These are phyloP conservation scores for Sporothrix humicola DNA, from an alignment of 2,329 filamentous ascomycete genomes.

Conservation along the genomic window DNA sequence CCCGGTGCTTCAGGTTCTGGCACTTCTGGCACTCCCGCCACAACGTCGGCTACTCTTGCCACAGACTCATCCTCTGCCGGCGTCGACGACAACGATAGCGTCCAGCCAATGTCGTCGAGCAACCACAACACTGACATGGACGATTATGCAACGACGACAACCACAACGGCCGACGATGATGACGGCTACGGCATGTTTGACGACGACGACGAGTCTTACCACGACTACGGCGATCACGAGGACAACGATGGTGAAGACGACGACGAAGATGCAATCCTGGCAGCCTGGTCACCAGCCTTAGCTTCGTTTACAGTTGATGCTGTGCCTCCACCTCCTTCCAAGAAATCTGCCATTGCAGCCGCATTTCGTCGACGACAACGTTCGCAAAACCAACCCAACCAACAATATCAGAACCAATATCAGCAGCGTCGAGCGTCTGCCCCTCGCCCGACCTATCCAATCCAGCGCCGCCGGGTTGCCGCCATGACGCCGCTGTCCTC, in stretches of 20 bases:
- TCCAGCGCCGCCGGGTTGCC: slow-evolving; percentile 27
- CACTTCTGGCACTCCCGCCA: not conserved
- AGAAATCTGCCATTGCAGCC: not conserved
- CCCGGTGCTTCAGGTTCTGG: not conserved
- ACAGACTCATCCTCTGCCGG: not conserved
- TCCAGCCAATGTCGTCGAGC: slow-evolving; percentile 23
- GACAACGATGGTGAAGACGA: slow-evolving; percentile 23
- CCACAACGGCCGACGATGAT: slow-evolving; percentile 11
- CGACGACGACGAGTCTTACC: not conserved
- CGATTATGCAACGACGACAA: slow-evolving; percentile 19
- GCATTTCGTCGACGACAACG: not conserved
- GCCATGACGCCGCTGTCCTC: slow-evolving; percentile 37
- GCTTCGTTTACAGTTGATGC: slow-evolving; percentile 28
- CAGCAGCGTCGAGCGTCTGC: slow-evolving; percentile 7
- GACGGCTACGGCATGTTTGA: not conserved
- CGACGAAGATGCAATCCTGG: slow-evolving; percentile 29
- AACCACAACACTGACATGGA: slow-evolving; percentile 23
- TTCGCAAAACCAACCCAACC: not conserved
- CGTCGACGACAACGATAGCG: slow-evolving; percentile 16
- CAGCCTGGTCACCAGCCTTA: slow-evolving; percentile 30
- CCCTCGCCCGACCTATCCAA: not conserved
- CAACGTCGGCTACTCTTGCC: not conserved
- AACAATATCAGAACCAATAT: not conserved
- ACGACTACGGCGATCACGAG: slow-evolving; percentile 6
- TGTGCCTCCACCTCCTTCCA: not conserved